phyloP scores from a whole-genome alignment of 495 filamentous ascomycete genomes.

The Hypoxylon subgilvum region DNA sequence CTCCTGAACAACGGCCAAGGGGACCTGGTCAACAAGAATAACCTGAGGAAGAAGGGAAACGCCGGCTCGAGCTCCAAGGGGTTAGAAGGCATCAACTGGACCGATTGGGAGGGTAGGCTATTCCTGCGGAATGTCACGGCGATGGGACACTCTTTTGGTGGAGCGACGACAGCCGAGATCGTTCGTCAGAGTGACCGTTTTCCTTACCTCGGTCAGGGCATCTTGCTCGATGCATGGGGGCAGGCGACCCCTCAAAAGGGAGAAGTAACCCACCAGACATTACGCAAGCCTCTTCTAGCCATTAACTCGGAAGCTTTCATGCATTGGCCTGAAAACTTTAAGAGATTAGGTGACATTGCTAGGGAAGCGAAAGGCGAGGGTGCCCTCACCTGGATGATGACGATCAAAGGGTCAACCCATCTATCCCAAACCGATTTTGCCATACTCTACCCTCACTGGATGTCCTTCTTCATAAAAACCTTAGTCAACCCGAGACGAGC shows the following conservation, averaged over 20 bases:
- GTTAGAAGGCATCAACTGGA: constrained; percentile 46
- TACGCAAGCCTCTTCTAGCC: constrained; percentile 58
- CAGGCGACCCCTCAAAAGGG: constrained; percentile 46
- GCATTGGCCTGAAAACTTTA: constrained; percentile 65
- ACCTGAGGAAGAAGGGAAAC: constrained; percentile 57
- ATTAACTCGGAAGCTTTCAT: constrained; percentile 69
- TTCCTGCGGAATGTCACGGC: constrained; percentile 62
- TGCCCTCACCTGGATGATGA: constrained; percentile 62
- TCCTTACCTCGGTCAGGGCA: constrained; percentile 60
- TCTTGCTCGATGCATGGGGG: constrained; percentile 66
- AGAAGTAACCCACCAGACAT: constrained; percentile 45
- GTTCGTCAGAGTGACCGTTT: constrained; percentile 56
- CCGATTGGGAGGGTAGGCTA: constrained; percentile 47
- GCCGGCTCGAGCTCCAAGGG: constrained; percentile 57
- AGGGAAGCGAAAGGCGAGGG: constrained; percentile 55
- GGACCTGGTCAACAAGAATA: constrained; percentile 48
- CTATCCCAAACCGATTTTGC: constrained; percentile 65
- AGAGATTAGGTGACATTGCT: constrained; percentile 55
- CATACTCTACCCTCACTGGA: constrained; percentile 62
- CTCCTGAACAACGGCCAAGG: constrained; percentile 59
- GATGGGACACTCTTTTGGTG: constrained; percentile 72
- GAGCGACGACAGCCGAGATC: constrained; percentile 66
- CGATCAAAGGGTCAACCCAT: constrained; percentile 64
- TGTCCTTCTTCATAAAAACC: constrained; percentile 61
- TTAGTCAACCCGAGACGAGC: constrained; percentile 62